phyloP scores from a whole-genome alignment of 805 yeast genomes.

The Danielozyma ontarioensis region DNA sequence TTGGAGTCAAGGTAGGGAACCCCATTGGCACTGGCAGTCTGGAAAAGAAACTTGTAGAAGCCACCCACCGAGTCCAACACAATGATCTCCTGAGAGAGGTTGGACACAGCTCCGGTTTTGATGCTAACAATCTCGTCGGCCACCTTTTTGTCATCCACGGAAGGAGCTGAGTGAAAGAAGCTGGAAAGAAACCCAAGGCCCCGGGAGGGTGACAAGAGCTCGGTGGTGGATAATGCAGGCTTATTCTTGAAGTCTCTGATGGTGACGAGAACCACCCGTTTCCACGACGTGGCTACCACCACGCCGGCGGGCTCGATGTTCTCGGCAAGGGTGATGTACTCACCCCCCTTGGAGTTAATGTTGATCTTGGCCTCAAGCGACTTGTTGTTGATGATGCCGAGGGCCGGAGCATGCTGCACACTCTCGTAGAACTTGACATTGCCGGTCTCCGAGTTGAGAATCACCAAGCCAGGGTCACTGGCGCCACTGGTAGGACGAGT shows the following conservation, averaged over 20 bases:
- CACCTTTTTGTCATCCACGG: constrained; percentile 7
- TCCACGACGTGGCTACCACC: constrained; percentile 62
- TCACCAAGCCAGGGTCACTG: constrained; percentile 64
- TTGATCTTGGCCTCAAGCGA: constrained; percentile 39
- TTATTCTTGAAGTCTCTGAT: constrained; percentile 68
- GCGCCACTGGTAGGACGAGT: constrained; percentile 53
- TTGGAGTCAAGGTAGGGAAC: constrained; percentile 20
- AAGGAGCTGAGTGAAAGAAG: too few relatives aligned
- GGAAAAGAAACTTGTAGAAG: constrained; percentile 25
- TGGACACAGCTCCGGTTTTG: constrained; percentile 46
- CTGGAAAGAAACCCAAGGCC: constrained; percentile 5
- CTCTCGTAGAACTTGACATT: constrained; percentile 65
- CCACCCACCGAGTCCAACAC: constrained; percentile 44
- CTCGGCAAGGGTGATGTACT: constrained; percentile 51
- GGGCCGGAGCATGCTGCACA: constrained; percentile 63
- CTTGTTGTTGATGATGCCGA: constrained; percentile 48
- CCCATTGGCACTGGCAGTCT: constrained; percentile 23
- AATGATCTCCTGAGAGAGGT: constrained; percentile 35
- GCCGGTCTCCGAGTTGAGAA: constrained; percentile 58
- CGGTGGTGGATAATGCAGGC: constrained; percentile 39
- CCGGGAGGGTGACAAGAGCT: constrained; percentile 15
- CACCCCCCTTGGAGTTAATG: constrained; percentile 35
- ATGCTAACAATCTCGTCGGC: constrained; percentile 53
- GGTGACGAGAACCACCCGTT: constrained; percentile 57
- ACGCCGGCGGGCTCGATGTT: constrained; percentile 74